Base-by-base conservation (phyloP, 1,284 basidiomycete genomes). In the Prillingera fragicola region DNA sequence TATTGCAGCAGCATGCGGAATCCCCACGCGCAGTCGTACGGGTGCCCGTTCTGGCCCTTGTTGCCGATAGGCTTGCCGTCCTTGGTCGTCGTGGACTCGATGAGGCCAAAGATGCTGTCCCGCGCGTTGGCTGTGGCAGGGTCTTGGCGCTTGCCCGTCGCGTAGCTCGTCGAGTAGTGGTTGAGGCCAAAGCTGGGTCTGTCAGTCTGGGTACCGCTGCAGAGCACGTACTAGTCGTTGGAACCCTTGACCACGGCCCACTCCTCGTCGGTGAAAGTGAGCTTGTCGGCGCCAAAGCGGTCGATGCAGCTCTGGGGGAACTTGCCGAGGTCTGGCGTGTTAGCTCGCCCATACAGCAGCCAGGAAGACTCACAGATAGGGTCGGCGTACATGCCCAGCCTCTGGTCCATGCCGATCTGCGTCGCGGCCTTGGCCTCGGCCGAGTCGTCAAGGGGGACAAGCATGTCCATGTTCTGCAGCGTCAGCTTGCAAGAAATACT, bases 401-500 rank as follows among this genome's bases (percentile, higher is more conserved):
- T 29, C 18, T 41, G 34, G 29, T 51, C 54, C 15, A 47, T 22
- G 18, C 37, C 35, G 13, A 33, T 29, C 31, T 55, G 42, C 4
- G 53, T 45, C 2, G 53, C 55, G 0, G 38, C 41, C 26, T 43
- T 51, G 1, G 60, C 57, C 13, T 53, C 52, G 3, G 41, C 21
- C 8, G 33, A 49, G 10, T 59, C 56, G 31, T 59, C 48, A 18
- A 59, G 33, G 1, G 58, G 58, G 22, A 51, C 55, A 8, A 46
- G 31, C 55, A 52, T 62, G 38, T 62, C 62, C 28, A 47, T 44
- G 48, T 64, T 61, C 52, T 54, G 29, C 45, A 18, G 38, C 32
- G 29, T 50, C 47, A 8, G n/a, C n/a, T n/a, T n/a, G 13, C 27
- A n/a, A 23, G 15, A 19, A 19, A 18, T 34, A 24, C 22, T 19